Base-by-base conservation (phyloP, 495 filamentous ascomycete species). In the Pyronema domesticum region DNA sequence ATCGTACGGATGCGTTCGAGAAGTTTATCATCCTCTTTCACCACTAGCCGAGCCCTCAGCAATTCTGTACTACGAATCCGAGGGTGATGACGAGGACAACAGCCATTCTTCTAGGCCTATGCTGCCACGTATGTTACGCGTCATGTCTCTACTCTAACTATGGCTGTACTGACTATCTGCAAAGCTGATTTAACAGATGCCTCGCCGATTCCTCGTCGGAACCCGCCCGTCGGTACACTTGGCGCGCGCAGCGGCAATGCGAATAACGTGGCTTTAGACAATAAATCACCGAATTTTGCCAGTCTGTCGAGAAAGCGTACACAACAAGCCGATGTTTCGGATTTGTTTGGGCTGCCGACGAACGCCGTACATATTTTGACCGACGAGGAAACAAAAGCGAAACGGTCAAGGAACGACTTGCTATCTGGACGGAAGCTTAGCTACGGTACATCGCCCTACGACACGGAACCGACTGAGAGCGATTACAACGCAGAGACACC, bases 1-100 rank as follows among this genome's bases (percentile, higher is more conserved):
- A 10, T 42, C 52, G 8, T 66, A 65, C 43, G 59, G 63, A 23
- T 66, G 63, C 48, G 50, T 55, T 40, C 62, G 63, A 6, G 63
- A 66, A 46, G 63, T 66, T 19, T 64, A 60, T 19, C 63, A 66
- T 47, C 63, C 63, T n/a, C 44, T 60, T 14, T 59, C 57, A 9
- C 59, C 56, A 15, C 56, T 36, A 34, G 59, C 63, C 6, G 63
- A 66, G 45, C 52, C 63, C 33, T 43, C 30, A 8, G 63, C 63
- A 8, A 8, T 65, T 35, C 10, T 52, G 1, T 55, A 46, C 50
- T 66, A 62, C 23, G 63, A 66, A 11, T 60, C 62, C 11, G 58
- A 56, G 8, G 61, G 60, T 11, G 56, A 58, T 33, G 59, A 55
- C 0, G 62, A 65, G 11, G 58, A 54, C 5, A 57, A 43, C 4